Evolutionary conservation across 768 basidiomycete species (phyloP), one percentile per base, ranked within the genome.

Genomic region (Xanthoconium stramineum): DNA sequence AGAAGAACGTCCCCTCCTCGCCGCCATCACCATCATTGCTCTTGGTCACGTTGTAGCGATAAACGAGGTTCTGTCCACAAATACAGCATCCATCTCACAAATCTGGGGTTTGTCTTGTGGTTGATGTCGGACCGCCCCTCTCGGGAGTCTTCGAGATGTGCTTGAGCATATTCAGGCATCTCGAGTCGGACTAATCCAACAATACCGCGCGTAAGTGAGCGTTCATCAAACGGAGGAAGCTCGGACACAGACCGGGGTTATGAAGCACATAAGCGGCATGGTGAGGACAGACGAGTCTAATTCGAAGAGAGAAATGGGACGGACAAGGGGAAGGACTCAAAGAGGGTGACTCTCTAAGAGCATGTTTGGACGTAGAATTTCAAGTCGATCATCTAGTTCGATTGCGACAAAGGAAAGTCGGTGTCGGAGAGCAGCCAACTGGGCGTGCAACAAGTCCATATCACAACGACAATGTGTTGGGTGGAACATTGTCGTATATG

Each of bases 11-110:
- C 3, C 95, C 95, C 72, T 97, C 95, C 61, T 96, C 92, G 1
- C 95, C 94, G 2, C 96, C 95, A 13, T 98, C 92, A 8, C 96
- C 96, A 63, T 98, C 96, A 55, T 90, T 86, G 0, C 91, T 85
- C 69, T 89, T 89, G 28, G 70, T 74, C 13, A 89, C 86, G 67
- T 98, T 93, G 70, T 98, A 98, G 9, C 95, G 85, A 67, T 89
- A 96, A 7, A 93, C 89, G 11, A 93, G 80, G 63, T 86, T 87
- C 89, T 92, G 60, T n/a, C 24, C 15, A 47, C 8, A 50, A 6
- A 19, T 57, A 60, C 40, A 59, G 49, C 15, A 40, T 47, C 14
- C 13, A 59, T 17, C 32, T 30, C n/a, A 53, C 38, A 50, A 45
- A 48, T 2, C 3, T 20, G 54, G 12, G 29, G 37, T 20, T 13